These are phyloP conservation scores for Peronosclerospora sorghi DNA, from an alignment of 352 stramenopile species.

Conservation along the genomic window DNA sequence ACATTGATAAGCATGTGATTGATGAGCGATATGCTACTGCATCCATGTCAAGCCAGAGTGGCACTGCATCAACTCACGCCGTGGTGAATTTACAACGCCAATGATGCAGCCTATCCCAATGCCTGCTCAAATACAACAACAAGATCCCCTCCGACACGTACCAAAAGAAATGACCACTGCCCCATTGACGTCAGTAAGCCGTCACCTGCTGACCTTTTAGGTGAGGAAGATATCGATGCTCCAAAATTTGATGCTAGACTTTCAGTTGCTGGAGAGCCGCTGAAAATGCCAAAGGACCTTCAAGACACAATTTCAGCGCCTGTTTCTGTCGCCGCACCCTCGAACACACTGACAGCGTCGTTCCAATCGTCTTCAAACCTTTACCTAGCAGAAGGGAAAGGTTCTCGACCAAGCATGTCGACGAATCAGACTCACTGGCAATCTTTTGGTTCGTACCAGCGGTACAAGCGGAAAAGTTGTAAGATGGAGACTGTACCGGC, in stretches of 20 bases:
- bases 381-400: constrained; percentile 4
- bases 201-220: constrained; percentile 41
- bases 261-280: constrained; percentile 24
- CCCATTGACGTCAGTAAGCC: constrained; percentile 14
- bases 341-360: constrained; percentile 11
- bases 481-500: constrained; percentile 1
- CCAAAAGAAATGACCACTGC: background rate
- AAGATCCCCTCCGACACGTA: constrained; percentile 14
- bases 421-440: constrained; percentile 9
- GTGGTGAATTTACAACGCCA: constrained; percentile 5
- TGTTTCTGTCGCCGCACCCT: constrained; percentile 11
- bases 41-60: constrained; percentile 8
- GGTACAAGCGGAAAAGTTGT: constrained; percentile 1
- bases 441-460: constrained; percentile 1
- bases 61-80: background rate
- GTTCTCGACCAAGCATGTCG: constrained; percentile 1
- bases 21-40: constrained; percentile 23
- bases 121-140: constrained; percentile 27
- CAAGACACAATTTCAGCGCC: constrained; percentile 25
- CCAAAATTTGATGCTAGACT: constrained; percentile 15
- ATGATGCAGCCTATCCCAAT: constrained; percentile 38
- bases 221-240: constrained; percentile 36
- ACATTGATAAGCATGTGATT: constrained; percentile 78
- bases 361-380: constrained; percentile 1
- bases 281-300: constrained; percentile 54